Evolutionary conservation across 768 basidiomycete species (phyloP), one percentile per base, ranked within the genome.

Genomic region (Lentinula aciculospora): DNA sequence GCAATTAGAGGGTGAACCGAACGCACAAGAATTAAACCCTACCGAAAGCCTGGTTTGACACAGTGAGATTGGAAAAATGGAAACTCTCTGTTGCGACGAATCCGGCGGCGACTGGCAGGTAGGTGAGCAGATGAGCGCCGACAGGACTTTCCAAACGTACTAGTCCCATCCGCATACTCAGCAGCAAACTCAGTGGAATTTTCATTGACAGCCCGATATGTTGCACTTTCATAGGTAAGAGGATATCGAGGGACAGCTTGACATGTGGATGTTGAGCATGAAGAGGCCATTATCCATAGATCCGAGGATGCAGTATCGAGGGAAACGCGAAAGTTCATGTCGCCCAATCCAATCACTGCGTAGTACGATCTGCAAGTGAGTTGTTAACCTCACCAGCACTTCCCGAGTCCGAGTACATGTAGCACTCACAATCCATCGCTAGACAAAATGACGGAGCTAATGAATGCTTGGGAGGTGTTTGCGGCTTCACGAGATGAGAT

Each of bases 301-400:
- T 86, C 85, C 15, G 86, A 74, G 7, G 89, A 91, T 17, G 77
- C 90, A 1, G 89, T 92, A 66, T 92, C 90, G 44, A 92, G 71
- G 0, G 81, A 82, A 19, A 84, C 81, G 15, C 88, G 84, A 63
- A 90, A 86, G 64, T 71, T 81, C 57, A 89, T 80, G 56, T 74
- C 72, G 31, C 89, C 90, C 27, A 78, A 72, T 61, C 79, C 69
- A 57, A 91, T 76, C 39, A 87, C 68, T 19, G 80, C 71, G 63
- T 80, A 90, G 65, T 89, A 92, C 2, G 89, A 83, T 64, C 89
- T 91, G 62, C 15, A 60, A 44, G 39, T n/a, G 49, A 50, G 36
- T 53, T 40, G 27, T 54, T 65, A 57, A 4, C 21, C 13, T 27
- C 9, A n/a, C 45, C 27, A 44, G n/a, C 48, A n/a, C 21, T 15